Percentiles rank a stretch among this genome's conserved stretches.
Evolutionary conservation across 1,284 basidiomycete genomes (phyloP).

Genomic region (Gymnopus androsaceus): DNA sequence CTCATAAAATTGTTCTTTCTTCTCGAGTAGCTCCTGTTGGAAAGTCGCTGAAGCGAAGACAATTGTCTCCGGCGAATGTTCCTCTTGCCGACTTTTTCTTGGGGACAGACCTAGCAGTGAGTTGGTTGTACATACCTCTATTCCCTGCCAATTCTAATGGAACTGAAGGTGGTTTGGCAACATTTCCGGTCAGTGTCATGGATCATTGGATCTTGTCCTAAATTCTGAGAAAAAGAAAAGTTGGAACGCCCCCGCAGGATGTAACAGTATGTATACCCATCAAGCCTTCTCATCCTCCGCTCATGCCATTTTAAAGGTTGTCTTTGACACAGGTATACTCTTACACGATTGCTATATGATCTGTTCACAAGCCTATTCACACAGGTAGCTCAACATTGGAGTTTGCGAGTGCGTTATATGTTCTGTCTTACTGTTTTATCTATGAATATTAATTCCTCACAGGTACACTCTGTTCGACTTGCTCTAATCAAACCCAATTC

Average conservation of each 20-base stretch:
- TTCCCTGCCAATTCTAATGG: slow-evolving; percentile 13
- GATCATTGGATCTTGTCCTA: neutral
- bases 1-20: slow-evolving; percentile 3
- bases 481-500: slow-evolving; percentile 47
- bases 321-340: slow-evolving; percentile 65
- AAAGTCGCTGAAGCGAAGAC: slow-evolving; percentile 36
- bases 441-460: slow-evolving; percentile 5
- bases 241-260: slow-evolving; percentile 51
- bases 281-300: slow-evolving; percentile 7
- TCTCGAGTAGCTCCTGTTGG: slow-evolving; percentile 16
- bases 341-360: no score
- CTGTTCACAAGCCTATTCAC: no score
- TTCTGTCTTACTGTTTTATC: neutral
- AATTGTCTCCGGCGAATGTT: slow-evolving; percentile 39
- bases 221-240: slow-evolving; percentile 23
- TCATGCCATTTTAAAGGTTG: slow-evolving; percentile 33
- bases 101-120: slow-evolving; percentile 56
- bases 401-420: slow-evolving; percentile 43
- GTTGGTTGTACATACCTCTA: slow-evolving; percentile 20
- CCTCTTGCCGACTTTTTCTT: slow-evolving; percentile 54
- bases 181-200: slow-evolving; percentile 35
- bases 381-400: slow-evolving; percentile 49
- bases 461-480: slow-evolving; percentile 51
- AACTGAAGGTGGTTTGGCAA: slow-evolving; percentile 52
- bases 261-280: slow-evolving; percentile 35